These are phyloP conservation scores for Physaria fendleri DNA, from an alignment of 345 rosid genomes.

Conservation along the genomic window DNA sequence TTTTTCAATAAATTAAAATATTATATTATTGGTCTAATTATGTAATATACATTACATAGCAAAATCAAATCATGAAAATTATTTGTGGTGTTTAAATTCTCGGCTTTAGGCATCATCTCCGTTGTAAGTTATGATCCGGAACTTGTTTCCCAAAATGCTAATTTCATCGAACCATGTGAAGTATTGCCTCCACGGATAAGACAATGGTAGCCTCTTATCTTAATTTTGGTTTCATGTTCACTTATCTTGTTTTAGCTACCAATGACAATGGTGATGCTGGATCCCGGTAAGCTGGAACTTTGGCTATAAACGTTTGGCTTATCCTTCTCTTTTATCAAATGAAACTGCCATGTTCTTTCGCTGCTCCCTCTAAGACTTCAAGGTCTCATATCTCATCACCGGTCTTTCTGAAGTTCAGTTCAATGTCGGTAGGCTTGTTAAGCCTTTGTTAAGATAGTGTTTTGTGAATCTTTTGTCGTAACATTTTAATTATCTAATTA, in stretches of 20 bases:
- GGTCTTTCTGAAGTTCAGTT: conserved; percentile 57
- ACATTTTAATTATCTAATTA: not conserved
- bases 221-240: not conserved
- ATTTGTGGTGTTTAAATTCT: too few species aligned
- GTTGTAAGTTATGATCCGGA: conserved; percentile 47
- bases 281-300: conserved; percentile 77
- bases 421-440: conserved; percentile 41
- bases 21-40: too few species aligned
- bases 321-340: not conserved
- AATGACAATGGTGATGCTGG: conserved; percentile 54
- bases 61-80: too few species aligned
- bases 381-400: conserved; percentile 70
- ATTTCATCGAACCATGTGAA: not conserved
- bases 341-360: conserved; percentile 7
- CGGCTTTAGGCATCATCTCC: too few species aligned
- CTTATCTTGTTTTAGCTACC: conserved; percentile 40
- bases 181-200: not conserved
- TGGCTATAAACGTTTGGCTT: conserved; percentile 69
- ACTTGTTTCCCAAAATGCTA: not conserved
- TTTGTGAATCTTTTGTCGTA: not conserved
- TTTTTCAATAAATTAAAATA: too few species aligned
- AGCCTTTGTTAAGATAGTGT: conserved; percentile 27
- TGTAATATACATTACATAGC: too few species aligned
- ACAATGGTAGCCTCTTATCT: not conserved
- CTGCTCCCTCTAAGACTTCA: conserved; percentile 27